Conservation (phyloP, 2,329 filamentous ascomycete species). For the Ophiostoma populinum region DNA sequence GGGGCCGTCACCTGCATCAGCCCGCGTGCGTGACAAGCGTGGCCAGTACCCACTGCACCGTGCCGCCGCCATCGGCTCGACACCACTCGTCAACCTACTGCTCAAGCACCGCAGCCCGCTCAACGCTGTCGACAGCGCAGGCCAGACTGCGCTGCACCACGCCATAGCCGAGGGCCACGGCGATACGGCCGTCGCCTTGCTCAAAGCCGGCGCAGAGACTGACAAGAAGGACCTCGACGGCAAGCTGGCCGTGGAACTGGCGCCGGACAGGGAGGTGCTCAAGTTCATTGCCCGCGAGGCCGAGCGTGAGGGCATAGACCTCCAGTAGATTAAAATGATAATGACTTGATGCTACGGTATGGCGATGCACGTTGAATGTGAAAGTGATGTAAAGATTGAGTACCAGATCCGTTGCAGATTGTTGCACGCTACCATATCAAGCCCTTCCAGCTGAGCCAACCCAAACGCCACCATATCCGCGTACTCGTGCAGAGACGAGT, state of each 20-base stretch:
- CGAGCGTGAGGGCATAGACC: conserved; percentile 67
- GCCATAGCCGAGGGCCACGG: conserved; percentile 62
- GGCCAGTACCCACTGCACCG: conserved; percentile 86
- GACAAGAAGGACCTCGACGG: conserved; percentile 62
- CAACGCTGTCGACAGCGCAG: conserved; percentile 66
- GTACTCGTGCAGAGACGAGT: no score
- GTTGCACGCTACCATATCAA: no score
- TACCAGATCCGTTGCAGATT: no score
- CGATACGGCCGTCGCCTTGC: conserved; percentile 63
- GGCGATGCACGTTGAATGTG: no score
- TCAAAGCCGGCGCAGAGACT: conserved; percentile 71
- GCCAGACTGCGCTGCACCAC: conserved; percentile 82
- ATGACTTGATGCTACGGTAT: neutral
- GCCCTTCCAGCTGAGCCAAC: no score
- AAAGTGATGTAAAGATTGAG: no score
- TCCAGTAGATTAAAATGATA: conserved; percentile 15
- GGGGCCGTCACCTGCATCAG: conserved; percentile 51
- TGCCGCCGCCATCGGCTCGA: conserved; percentile 74
- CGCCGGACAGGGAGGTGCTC: conserved; percentile 60
- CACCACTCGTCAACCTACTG: conserved; percentile 71
- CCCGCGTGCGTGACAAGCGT: conserved; percentile 65
- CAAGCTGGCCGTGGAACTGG: conserved; percentile 57
- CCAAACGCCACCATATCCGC: neutral
- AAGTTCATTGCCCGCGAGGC: conserved; percentile 62
- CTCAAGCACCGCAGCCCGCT: conserved; percentile 63